Conservation (phyloP, 116 monocot genomes). For the Cymodocea nodosa region DNA sequence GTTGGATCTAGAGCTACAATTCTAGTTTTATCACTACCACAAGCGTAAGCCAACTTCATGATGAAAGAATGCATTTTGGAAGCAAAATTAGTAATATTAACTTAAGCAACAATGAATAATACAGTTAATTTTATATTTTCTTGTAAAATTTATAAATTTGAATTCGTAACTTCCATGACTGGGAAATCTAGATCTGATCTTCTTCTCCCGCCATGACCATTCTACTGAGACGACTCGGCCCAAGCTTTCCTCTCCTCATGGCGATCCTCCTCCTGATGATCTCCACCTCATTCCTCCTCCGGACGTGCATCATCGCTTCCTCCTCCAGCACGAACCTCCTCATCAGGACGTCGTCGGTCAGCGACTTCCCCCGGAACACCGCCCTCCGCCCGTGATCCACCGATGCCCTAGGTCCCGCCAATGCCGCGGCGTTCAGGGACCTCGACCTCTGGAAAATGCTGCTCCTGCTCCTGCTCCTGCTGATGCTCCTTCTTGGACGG, state of each 20-base stretch:
- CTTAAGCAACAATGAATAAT: too few species aligned
- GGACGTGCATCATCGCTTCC: slow-evolving; percentile 46
- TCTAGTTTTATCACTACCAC: too few species aligned
- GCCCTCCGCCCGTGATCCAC: slow-evolving; percentile 17
- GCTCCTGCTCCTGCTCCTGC: slow-evolving; percentile 49
- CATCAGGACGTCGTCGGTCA: slow-evolving; percentile 63
- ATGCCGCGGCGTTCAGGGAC: slow-evolving; percentile 8
- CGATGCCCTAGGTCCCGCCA: slow-evolving; percentile 10
- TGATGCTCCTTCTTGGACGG: slow-evolving; percentile 47
- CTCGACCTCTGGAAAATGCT: slow-evolving; percentile 28
- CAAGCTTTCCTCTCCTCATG: slow-evolving; percentile 47
- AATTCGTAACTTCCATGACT: too few species aligned
- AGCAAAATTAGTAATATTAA: too few species aligned
- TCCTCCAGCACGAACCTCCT: slow-evolving; percentile 65
- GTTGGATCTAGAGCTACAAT: too few species aligned
- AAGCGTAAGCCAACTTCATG: too few species aligned
- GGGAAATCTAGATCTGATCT: not conserved
- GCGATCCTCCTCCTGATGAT: slow-evolving; percentile 52
- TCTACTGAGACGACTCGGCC: slow-evolving; percentile 69
- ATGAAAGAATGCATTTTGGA: too few species aligned
- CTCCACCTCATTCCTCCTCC: slow-evolving; percentile 72
- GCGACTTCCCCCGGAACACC: slow-evolving; percentile 74
- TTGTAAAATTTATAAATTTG: too few species aligned
- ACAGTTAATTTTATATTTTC: too few species aligned
- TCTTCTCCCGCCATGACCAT: slow-evolving; percentile 50